A percentile compares a stretch with the other conserved stretches of the same genome.
phyloP scores from a whole-genome alignment of 2,329 filamentous ascomycete species.

The Neofusicoccum umdonicola region DNA sequence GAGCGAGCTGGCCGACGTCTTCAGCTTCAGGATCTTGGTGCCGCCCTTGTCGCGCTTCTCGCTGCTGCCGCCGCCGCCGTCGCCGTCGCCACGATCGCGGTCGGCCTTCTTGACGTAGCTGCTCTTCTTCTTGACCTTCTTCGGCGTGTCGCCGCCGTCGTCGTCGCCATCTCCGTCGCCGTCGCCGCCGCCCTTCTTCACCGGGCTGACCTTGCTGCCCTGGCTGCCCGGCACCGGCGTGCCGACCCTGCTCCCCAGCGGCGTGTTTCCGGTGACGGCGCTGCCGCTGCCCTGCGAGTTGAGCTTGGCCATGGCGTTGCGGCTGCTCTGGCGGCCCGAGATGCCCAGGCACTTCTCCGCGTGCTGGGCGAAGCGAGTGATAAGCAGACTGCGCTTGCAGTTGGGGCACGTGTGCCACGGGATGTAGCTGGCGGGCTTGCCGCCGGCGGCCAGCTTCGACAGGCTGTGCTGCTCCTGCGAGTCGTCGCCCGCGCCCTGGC shows the following conservation, averaged over 20 bases:
- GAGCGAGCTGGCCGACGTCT: neutral
- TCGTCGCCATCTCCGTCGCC: constrained; percentile 25
- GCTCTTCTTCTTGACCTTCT: constrained; percentile 52
- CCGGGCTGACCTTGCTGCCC: constrained; percentile 29
- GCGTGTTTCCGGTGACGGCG: constrained; percentile 42
- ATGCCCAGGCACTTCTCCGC: constrained; percentile 61
- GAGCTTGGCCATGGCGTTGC: constrained; percentile 50
- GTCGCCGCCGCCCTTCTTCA: constrained; percentile 30
- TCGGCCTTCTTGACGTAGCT: constrained; percentile 41
- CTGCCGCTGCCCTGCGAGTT: constrained; percentile 26
- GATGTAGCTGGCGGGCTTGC: constrained; percentile 46
- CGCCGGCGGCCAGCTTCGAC: constrained; percentile 50
- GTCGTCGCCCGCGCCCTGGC: constrained; percentile 33
- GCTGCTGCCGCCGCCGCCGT: constrained; percentile 23
- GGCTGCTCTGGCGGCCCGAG: constrained; percentile 51
- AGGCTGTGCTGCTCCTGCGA: constrained; percentile 32
- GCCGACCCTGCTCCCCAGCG: constrained; percentile 42
- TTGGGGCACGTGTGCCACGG: constrained; percentile 58
- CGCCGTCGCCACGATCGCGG: constrained; percentile 21
- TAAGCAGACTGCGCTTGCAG: constrained; percentile 60
- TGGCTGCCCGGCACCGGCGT: constrained; percentile 38
- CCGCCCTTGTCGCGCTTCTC: constrained; percentile 34
- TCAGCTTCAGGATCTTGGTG: constrained; percentile 25
- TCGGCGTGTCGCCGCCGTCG: constrained; percentile 45
- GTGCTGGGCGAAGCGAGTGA: constrained; percentile 60